phyloP scores from a whole-genome alignment of 768 basidiomycete species.

The Leucosporidium scottii region DNA sequence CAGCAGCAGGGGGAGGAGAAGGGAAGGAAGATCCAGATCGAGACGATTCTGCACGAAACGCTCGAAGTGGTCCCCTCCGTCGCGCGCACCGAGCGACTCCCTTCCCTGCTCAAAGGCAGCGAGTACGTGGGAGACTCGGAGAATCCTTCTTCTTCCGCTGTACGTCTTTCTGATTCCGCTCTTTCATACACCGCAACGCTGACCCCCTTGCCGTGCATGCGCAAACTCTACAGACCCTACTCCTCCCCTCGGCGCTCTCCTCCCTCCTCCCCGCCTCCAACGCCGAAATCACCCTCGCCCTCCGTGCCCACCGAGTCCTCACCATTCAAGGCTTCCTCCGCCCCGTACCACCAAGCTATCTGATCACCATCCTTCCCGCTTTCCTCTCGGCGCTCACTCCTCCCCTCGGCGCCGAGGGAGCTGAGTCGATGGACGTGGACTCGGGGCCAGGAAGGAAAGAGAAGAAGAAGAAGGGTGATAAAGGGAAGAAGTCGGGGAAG shows the following conservation, averaged over 20 bases:
- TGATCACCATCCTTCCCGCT: constrained; percentile 64
- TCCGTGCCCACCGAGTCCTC: constrained; percentile 65
- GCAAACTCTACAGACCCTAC: constrained; percentile 5
- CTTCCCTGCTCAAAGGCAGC: constrained; percentile 60
- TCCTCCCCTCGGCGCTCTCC: constrained; percentile 59
- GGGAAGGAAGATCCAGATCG: constrained; percentile 55
- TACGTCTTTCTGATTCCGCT: no score
- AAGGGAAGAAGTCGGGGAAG: not conserved
- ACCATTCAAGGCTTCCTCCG: constrained; percentile 66
- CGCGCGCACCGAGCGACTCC: constrained; percentile 64
- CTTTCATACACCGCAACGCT: no score
- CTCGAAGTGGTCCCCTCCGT: constrained; percentile 73
- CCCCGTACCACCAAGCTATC: constrained; percentile 60
- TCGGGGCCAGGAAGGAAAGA: not conserved
- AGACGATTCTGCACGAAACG: constrained; percentile 73
- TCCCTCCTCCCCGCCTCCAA: constrained; percentile 75
- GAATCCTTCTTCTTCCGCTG: constrained; percentile 26
- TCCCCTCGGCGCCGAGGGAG: not conserved
- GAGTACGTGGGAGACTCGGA: constrained; percentile 51
- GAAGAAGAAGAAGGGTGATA: constrained; percentile 10
- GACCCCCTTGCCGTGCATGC: no score
- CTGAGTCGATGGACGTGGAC: not conserved
- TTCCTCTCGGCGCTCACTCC: constrained; percentile 52
- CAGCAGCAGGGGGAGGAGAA: constrained; percentile 35
- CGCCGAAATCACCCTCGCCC: constrained; percentile 57